phyloP scores from a whole-genome alignment of 2,329 filamentous ascomycete genomes.

The Blastomyces parvus region DNA sequence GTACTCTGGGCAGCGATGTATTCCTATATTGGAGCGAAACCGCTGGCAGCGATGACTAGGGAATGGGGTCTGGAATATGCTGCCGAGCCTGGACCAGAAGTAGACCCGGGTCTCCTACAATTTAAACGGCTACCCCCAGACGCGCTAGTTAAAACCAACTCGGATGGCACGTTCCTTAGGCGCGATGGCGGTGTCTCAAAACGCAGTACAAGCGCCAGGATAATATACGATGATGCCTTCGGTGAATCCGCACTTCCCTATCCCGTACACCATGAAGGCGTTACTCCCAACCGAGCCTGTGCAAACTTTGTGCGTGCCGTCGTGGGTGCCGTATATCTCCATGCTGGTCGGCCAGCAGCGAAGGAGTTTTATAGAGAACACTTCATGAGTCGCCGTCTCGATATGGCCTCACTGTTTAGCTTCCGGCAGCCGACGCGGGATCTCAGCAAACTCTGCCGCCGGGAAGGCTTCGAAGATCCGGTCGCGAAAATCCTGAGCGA shows the following conservation, averaged over 20 bases:
- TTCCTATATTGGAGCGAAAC: slow-evolving; percentile 67
- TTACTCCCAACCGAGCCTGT: slow-evolving; percentile 51
- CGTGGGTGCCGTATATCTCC: slow-evolving; percentile 74
- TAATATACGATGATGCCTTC: slow-evolving; percentile 77
- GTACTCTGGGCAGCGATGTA: slow-evolving; percentile 79
- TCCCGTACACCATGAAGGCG: slow-evolving; percentile 23
- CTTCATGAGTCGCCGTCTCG: slow-evolving; percentile 68
- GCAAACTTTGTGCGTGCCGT: slow-evolving; percentile 74
- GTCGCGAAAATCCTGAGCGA: slow-evolving; percentile 82
- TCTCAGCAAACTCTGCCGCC: slow-evolving; percentile 68
- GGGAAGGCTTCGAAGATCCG: slow-evolving; percentile 81
- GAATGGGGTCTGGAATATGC: slow-evolving; percentile 90
- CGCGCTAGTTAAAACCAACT: slow-evolving; percentile 29
- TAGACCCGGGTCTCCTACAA: slow-evolving; percentile 84
- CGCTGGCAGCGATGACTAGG: slow-evolving; percentile 61
- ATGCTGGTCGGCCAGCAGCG: slow-evolving; percentile 67
- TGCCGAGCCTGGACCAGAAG: slow-evolving; percentile 78
- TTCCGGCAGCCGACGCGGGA: slow-evolving; percentile 80
- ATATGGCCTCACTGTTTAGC: slow-evolving; percentile 67
- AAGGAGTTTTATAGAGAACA: slow-evolving; percentile 78
- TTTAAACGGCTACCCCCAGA: slow-evolving; percentile 49
- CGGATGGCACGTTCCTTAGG: slow-evolving; percentile 34
- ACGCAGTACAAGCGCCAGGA: slow-evolving; percentile 62
- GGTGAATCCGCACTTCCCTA: slow-evolving; percentile 49
- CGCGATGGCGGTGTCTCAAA: slow-evolving; percentile 47